Evolutionary conservation across 1,139 yeast species (phyloP).

Genomic region (Taphrina flavorubra): DNA sequence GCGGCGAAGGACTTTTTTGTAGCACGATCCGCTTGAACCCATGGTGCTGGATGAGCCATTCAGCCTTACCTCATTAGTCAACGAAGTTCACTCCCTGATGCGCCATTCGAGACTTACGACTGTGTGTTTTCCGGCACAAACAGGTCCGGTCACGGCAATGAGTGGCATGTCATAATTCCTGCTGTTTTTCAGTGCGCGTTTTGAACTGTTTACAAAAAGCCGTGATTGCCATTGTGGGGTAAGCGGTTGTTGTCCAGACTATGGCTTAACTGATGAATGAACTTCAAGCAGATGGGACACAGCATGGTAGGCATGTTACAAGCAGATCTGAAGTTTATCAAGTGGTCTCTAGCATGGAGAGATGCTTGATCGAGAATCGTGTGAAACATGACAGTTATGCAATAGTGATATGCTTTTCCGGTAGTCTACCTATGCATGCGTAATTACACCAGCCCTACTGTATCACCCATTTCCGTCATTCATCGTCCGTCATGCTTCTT

Average conservation of each 20-base stretch:
- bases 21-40: slow-evolving; percentile 2
- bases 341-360: no score
- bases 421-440: no score
- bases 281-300: no score
- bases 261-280: no score
- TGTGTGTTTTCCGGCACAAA: slow-evolving; percentile 32
- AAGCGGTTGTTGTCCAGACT: background rate
- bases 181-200: background rate
- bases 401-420: no score
- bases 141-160: slow-evolving; percentile 34
- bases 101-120: background rate
- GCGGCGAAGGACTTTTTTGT: background rate
- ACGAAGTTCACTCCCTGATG: no score
- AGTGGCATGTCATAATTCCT: slow-evolving; percentile 17
- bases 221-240: background rate
- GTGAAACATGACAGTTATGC: no score
- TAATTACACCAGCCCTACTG: no score
- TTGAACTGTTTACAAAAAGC: background rate
- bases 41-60: slow-evolving; percentile 6
- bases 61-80: background rate
- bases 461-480: background rate
- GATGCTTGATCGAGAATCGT: no score
- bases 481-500: background rate
- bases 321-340: no score
- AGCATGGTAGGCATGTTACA: no score